Conservation (phyloP, 306 rosid genomes). For the Datisca glomerata region DNA sequence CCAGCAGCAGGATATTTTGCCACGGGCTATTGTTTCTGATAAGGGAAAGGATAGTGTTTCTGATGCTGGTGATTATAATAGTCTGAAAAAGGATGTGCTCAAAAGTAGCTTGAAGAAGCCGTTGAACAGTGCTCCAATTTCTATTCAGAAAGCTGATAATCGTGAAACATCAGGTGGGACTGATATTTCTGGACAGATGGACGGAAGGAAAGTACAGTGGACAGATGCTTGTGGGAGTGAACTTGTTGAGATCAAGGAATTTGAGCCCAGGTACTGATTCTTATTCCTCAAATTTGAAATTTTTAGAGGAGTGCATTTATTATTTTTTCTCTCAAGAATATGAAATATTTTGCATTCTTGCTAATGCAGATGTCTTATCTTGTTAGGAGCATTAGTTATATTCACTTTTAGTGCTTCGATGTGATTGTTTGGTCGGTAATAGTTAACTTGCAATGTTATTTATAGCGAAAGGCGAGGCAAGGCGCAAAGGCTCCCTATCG, state of each 20-base stretch:
- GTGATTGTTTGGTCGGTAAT: too few species aligned
- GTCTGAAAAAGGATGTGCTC: slow-evolving; percentile 37
- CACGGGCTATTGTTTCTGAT: slow-evolving; percentile 35
- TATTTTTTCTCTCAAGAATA: background rate
- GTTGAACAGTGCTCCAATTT: slow-evolving; percentile 23
- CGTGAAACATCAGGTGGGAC: slow-evolving; percentile 26
- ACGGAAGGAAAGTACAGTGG: slow-evolving; percentile 88
- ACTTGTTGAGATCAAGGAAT: slow-evolving; percentile 74
- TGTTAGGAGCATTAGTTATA: background rate
- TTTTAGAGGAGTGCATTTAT: background rate
- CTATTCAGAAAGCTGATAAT: slow-evolving; percentile 33
- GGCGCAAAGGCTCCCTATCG: too few species aligned
- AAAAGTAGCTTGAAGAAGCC: slow-evolving; percentile 81
- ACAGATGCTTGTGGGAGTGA: slow-evolving; percentile 82
- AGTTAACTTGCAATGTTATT: too few species aligned
- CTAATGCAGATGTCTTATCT: background rate
- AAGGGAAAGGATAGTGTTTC: slow-evolving; percentile 35
- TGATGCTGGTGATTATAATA: slow-evolving; percentile 23
- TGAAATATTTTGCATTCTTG: background rate
- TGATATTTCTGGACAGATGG: slow-evolving; percentile 31
- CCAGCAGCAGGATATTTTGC: slow-evolving; percentile 63
- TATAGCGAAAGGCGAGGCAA: too few species aligned
- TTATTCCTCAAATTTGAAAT: background rate
- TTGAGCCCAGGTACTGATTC: slow-evolving; percentile 72
- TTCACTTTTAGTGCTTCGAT: background rate